Conservation (phyloP, 768 basidiomycete species). For the Scleroderma bovista region DNA sequence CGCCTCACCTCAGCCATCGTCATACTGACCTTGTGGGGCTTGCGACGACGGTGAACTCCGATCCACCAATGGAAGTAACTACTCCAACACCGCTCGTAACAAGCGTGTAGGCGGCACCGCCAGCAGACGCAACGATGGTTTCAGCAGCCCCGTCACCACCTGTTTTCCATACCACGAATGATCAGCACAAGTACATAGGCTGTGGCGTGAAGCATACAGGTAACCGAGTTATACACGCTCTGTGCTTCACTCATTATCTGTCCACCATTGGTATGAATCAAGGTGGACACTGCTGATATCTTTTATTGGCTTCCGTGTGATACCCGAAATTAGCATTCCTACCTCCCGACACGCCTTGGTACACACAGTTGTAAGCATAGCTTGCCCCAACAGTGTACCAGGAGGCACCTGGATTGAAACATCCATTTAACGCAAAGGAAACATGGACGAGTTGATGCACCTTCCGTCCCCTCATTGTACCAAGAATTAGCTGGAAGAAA, state of each 20-base stretch:
- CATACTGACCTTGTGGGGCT: conserved; percentile 11
- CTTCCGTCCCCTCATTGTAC: background rate
- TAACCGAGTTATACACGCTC: background rate
- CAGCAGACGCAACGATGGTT: conserved; percentile 54
- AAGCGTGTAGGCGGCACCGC: conserved; percentile 56
- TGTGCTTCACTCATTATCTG: background rate
- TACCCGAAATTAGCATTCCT: background rate
- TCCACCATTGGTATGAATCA: conserved; percentile 5
- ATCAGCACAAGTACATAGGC: background rate
- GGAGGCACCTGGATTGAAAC: conserved; percentile 9
- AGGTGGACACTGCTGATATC: conserved; percentile 12
- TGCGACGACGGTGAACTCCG: conserved; percentile 43
- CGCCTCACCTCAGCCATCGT: background rate
- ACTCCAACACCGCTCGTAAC: conserved; percentile 37
- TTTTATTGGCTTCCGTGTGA: background rate
- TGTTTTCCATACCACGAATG: conserved; percentile 15
- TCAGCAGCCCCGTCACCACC: conserved; percentile 48
- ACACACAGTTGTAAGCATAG: conserved; percentile 8
- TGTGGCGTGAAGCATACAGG: background rate
- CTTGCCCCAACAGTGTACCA: conserved; percentile 12
- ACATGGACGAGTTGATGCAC: background rate
- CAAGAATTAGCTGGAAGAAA: background rate
- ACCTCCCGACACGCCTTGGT: conserved; percentile 17
- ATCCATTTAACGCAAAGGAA: background rate
- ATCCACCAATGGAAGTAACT: conserved; percentile 48